Evolutionary conservation across 2,329 filamentous ascomycete genomes (phyloP).

Genomic region (Sordariomycetes sp.): DNA sequence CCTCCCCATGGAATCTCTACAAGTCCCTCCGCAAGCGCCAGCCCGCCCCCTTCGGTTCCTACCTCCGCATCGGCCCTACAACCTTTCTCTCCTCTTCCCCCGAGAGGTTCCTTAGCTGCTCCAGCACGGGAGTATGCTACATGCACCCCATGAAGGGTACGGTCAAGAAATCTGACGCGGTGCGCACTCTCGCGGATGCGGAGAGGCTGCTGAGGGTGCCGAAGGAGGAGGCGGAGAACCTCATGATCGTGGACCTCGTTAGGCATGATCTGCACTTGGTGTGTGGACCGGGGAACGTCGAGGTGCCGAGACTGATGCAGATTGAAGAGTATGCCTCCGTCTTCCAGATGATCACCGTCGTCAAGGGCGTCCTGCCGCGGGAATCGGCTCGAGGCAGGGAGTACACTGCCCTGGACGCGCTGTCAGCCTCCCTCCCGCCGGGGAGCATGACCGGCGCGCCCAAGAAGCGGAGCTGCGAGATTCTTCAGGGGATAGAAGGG

Average conservation of each 20-base stretch:
- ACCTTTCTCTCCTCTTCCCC: conserved; percentile 76
- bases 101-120: conserved; percentile 66
- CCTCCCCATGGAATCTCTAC: conserved; percentile 57
- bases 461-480: conserved; percentile 82
- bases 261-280: conserved; percentile 84
- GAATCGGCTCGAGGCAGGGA: not conserved
- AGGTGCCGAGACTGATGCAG: conserved; percentile 64
- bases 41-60: conserved; percentile 76
- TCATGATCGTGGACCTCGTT: conserved; percentile 98
- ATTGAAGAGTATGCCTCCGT: conserved; percentile 88
- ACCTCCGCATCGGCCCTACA: conserved; percentile 53
- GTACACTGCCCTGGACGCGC: conserved; percentile 58
- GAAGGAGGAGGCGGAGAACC: conserved; percentile 89
- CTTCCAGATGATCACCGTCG: conserved; percentile 81
- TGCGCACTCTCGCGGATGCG: conserved; percentile 58
- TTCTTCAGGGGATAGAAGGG: conserved; percentile 57
- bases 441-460: conserved; percentile 96
- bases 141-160: conserved; percentile 97
- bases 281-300: conserved; percentile 59
- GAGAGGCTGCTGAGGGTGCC: conserved; percentile 60
- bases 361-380: conserved; percentile 52
- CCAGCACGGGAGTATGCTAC: conserved; percentile 43
- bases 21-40: conserved; percentile 56
- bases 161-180: conserved; percentile 59
- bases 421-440: conserved; percentile 68